Conservation (phyloP, 176 grass and related monocot genomes). For the Triticum timopheevii region DNA sequence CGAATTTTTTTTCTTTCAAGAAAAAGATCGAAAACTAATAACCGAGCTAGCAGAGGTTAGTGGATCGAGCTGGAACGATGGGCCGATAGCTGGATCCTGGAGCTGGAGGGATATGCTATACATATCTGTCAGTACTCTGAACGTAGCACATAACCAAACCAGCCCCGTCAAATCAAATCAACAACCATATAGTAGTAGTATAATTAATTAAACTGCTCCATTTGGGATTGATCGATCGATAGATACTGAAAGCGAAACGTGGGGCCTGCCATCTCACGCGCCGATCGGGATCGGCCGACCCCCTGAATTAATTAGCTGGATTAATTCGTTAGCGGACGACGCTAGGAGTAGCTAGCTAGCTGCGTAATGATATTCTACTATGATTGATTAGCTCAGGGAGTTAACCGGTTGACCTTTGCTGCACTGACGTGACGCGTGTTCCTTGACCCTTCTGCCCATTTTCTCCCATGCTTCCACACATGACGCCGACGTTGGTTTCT, state of each 20-base stretch:
- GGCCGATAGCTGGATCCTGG: background rate
- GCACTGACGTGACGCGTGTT: background rate
- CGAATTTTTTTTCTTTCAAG: too few relatives aligned
- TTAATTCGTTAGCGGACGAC: background rate
- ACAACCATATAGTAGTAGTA: background rate
- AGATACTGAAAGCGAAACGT: background rate
- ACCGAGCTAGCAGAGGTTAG: background rate
- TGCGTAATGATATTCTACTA: background rate
- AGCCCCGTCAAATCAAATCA: background rate
- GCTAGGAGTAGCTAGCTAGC: background rate
- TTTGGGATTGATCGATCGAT: background rate
- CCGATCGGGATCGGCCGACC: background rate
- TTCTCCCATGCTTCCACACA: too few relatives aligned
- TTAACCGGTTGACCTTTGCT: background rate
- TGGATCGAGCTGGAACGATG: background rate
- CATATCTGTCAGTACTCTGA: background rate
- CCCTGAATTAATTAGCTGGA: background rate
- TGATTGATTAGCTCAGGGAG: background rate
- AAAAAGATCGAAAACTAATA: background rate
- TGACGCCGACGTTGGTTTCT: background rate
- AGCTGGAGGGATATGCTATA: background rate
- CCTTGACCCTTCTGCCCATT: background rate
- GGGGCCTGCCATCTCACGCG: background rate
- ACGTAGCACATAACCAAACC: background rate
- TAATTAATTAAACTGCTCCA: background rate